These are phyloP conservation scores for Vanrija sp. DNA, from an alignment of 1,284 basidiomycete species.

Conservation along the genomic window DNA sequence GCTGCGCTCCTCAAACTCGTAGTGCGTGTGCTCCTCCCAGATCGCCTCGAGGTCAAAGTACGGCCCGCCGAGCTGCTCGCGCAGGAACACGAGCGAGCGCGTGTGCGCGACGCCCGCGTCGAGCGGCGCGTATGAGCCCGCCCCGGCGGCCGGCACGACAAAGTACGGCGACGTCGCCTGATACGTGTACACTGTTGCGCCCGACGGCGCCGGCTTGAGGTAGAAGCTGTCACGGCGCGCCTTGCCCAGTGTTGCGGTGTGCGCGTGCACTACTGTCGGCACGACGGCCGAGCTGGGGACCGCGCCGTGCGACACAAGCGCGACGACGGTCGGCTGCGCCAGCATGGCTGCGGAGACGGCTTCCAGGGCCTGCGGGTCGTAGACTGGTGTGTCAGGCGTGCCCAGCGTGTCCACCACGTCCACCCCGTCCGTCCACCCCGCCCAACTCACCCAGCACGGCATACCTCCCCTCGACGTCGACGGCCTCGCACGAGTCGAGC, in stretches of 20 bases:
- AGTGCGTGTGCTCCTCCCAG: slow-evolving; percentile 22
- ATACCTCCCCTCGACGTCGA: slow-evolving; percentile 5
- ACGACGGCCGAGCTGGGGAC: slow-evolving; percentile 5
- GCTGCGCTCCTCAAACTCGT: slow-evolving; percentile 25
- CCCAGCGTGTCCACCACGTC: too few relatives aligned
- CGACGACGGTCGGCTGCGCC: slow-evolving; percentile 2
- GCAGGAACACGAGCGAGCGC: slow-evolving; percentile 15
- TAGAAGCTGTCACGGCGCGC: too few relatives aligned
- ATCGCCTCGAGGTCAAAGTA: slow-evolving; percentile 21
- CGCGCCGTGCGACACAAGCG: slow-evolving; percentile 15
- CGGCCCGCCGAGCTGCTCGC: slow-evolving; percentile 14
- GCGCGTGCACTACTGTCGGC: slow-evolving; percentile 1
- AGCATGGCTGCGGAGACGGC: slow-evolving; percentile 7
- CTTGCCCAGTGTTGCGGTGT: too few relatives aligned
- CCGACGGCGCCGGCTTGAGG: too few relatives aligned
- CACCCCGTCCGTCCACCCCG: too few relatives aligned
- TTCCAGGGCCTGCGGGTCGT: slow-evolving; percentile 16
- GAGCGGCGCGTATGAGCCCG: slow-evolving; percentile 13
- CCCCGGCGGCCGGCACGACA: slow-evolving; percentile 16
- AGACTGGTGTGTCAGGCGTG: slow-evolving; percentile 5
- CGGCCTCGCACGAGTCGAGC: slow-evolving; percentile 5
- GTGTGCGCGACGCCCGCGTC: slow-evolving; percentile 15
- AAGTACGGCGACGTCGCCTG: slow-evolving; percentile 14
- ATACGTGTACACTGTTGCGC: slow-evolving; percentile 6
- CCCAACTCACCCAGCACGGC: slow-evolving; percentile 14